phyloP scores from a whole-genome alignment of 148 eudicot genomes.

The Gaultheria prostrata region DNA sequence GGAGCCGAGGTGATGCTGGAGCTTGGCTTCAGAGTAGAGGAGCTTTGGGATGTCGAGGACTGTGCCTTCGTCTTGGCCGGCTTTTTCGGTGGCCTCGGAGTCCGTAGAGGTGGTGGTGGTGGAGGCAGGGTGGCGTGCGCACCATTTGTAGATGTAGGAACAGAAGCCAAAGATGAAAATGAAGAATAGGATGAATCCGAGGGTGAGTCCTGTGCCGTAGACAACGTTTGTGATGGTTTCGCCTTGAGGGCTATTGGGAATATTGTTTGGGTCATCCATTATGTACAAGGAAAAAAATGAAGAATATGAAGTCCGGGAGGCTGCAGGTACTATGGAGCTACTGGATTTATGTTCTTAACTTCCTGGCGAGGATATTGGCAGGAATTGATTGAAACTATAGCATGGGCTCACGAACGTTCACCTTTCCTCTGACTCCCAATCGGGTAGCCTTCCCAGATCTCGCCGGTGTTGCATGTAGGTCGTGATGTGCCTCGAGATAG shows the following conservation, averaged over 20 bases:
- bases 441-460: too few species aligned
- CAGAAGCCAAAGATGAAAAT: conserved; percentile 21
- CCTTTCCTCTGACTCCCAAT: too few species aligned
- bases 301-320: too few species aligned
- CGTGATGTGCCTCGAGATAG: too few species aligned
- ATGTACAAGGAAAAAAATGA: background rate
- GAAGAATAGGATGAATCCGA: conserved; percentile 16
- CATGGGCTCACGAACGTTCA: too few species aligned
- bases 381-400: too few species aligned
- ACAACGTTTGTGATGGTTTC: background rate
- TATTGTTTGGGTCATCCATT: background rate
- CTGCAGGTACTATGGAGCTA: too few species aligned
- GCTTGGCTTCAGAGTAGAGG: conserved; percentile 21
- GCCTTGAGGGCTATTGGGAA: background rate
- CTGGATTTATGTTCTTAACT: too few species aligned
- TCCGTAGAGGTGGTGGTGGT: background rate
- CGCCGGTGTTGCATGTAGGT: too few species aligned
- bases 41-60: conserved; percentile 18
- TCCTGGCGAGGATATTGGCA: too few species aligned
- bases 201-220: conserved; percentile 22
- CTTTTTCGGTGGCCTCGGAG: background rate
- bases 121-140: background rate
- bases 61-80: conserved; percentile 35
- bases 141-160: conserved; percentile 16
- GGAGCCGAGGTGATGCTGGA: background rate